Evolutionary conservation across 257 asterid species (phyloP).

Genomic region (Gynochthodes officinalis): DNA sequence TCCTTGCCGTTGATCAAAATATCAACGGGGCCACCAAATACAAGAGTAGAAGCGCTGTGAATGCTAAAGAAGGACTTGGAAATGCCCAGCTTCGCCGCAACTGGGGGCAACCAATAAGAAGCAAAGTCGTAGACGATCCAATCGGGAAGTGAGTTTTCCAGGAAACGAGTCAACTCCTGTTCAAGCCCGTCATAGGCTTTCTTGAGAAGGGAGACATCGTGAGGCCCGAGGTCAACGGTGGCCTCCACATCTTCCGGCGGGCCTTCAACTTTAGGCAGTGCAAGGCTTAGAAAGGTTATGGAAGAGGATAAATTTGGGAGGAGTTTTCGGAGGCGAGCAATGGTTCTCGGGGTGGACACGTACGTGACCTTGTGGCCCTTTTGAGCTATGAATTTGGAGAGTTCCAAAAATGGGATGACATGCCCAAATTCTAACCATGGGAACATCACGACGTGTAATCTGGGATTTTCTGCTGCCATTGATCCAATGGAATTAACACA

Average conservation of each 20-base stretch:
- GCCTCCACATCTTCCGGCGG: conserved; percentile 33
- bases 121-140: conserved; percentile 25
- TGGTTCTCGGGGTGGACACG: conserved; percentile 28
- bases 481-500: no score
- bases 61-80: not conserved
- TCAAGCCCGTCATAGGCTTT: conserved; percentile 30
- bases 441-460: no score
- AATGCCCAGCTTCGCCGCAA: conserved; percentile 9
- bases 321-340: conserved; percentile 29
- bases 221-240: no score
- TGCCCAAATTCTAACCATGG: no score
- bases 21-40: not conserved
- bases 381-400: conserved; percentile 26
- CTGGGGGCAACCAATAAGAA: conserved; percentile 21
- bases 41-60: not conserved
- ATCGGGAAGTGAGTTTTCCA: no score
- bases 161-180: conserved; percentile 14
- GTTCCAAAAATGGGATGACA: conserved; percentile 24
- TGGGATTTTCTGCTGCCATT: no score
- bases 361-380: conserved; percentile 31
- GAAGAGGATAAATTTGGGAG: conserved; percentile 15
- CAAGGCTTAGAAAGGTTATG: conserved; percentile 13
- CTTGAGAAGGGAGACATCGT: conserved; percentile 19
- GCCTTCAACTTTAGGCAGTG: conserved; percentile 12
- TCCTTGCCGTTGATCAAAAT: conserved; percentile 2